These are phyloP conservation scores for Penicillium crustosum DNA, from an alignment of 2,329 filamentous ascomycete species.

Conservation along the genomic window DNA sequence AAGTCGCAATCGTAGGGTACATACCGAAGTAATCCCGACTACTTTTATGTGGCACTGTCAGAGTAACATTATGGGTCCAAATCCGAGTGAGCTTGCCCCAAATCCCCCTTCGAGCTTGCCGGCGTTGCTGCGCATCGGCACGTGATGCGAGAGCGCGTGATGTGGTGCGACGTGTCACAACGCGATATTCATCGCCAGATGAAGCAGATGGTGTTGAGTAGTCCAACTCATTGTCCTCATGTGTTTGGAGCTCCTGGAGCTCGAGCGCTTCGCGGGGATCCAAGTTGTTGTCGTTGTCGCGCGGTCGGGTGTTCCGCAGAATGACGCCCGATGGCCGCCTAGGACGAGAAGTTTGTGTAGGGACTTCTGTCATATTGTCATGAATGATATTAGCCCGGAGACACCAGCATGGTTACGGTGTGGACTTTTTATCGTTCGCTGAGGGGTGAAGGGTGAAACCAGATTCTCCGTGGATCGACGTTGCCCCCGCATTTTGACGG, in stretches of 20 bases:
- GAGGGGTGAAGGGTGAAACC: background rate
- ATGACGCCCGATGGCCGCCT: constrained; percentile 4
- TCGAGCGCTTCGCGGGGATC: constrained; percentile 26
- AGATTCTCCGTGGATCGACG: background rate
- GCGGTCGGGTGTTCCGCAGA: constrained; percentile 8
- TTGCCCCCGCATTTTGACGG: constrained; percentile 1
- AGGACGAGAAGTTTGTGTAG: background rate
- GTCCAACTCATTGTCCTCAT: constrained; percentile 25
- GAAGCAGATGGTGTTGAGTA: constrained; percentile 33
- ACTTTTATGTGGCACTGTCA: constrained; percentile 41
- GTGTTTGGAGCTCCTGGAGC: constrained; percentile 34
- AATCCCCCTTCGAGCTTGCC: constrained; percentile 47
- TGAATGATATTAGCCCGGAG: background rate
- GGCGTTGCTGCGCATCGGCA: constrained; percentile 5
- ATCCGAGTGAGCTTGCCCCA: constrained; percentile 69
- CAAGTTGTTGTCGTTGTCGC: background rate
- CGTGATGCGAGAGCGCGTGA: constrained; percentile 18
- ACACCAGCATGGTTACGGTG: background rate
- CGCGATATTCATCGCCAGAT: constrained; percentile 35
- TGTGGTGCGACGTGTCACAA: constrained; percentile 28
- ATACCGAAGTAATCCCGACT: constrained; percentile 46
- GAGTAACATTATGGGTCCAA: constrained; percentile 65
- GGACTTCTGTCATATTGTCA: background rate
- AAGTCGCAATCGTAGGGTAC: background rate
- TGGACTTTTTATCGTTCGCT: background rate